phyloP scores from a whole-genome alignment of 1,284 basidiomycete species.

The Erythrobasidium hasegawianum region DNA sequence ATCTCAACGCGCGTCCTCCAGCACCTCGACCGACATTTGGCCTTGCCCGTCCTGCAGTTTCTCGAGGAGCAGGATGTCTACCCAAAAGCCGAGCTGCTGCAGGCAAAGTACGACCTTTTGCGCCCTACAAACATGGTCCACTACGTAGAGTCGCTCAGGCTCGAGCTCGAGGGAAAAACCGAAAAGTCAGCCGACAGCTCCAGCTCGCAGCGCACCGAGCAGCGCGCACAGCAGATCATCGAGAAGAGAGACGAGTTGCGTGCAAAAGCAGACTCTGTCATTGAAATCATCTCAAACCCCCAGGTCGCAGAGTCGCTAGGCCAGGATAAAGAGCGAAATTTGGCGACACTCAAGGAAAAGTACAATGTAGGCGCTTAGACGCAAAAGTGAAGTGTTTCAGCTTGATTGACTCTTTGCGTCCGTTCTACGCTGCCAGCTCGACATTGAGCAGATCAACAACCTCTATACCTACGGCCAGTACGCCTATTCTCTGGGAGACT shows the following conservation, averaged over 20 bases:
- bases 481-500: conserved; percentile 95
- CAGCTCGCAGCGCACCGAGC: background rate
- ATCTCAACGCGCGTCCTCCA: conserved; percentile 63
- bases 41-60: conserved; percentile 85
- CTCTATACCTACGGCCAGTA: conserved; percentile 98
- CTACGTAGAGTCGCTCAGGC: conserved; percentile 54
- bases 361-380: conserved; percentile 61
- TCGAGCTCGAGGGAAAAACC: conserved; percentile 40
- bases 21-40: conserved; percentile 89
- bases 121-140: conserved; percentile 96
- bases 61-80: conserved; percentile 71
- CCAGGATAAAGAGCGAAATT: conserved; percentile 95
- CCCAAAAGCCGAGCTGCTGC: conserved; percentile 67
- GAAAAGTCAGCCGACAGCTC: conserved; percentile 7
- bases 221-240: conserved; percentile 58
- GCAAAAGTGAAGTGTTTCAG: background rate
- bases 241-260: conserved; percentile 70
- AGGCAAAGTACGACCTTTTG: conserved; percentile 92
- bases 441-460: conserved; percentile 87
- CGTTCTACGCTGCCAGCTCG: conserved; percentile 60
- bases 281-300: conserved; percentile 94
- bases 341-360: conserved; percentile 88
- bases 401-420: conserved; percentile 16
- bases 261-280: conserved; percentile 82
- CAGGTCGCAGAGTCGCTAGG: conserved; percentile 83